A percentile compares a stretch with the other conserved stretches of the same genome.
Evolutionary conservation across 2,329 filamentous ascomycete genomes (phyloP).

Genomic region (Decorospora gaudefroyi): DNA sequence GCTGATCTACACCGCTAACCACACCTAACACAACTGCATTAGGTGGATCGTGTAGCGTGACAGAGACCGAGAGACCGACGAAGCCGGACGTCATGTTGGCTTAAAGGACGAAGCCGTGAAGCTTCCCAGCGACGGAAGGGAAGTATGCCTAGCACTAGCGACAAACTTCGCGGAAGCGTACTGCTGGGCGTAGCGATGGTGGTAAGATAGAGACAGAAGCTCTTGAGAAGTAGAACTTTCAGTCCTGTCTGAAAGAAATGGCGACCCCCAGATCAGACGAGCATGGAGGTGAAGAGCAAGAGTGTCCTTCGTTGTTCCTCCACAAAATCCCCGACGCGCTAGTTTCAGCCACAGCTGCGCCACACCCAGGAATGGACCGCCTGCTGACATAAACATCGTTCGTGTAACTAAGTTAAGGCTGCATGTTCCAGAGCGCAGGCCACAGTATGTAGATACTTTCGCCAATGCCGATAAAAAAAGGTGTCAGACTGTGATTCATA

Average conservation of each 20-base stretch:
- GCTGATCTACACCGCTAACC: constrained; percentile 70
- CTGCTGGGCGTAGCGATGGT: no score
- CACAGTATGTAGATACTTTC: no score
- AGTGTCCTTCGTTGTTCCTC: constrained; percentile 6
- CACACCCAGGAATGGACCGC: no score
- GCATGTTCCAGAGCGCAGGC: no score
- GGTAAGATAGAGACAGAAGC: not conserved
- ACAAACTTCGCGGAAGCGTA: not conserved
- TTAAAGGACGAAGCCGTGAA: not conserved
- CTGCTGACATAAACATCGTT: not conserved
- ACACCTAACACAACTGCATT: constrained; percentile 69
- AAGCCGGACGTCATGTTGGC: constrained; percentile 66
- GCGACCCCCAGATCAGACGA: constrained; percentile 13
- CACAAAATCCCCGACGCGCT: constrained; percentile 9
- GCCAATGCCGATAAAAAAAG: no score
- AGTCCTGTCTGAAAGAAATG: not conserved
- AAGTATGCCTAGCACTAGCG: constrained; percentile 2
- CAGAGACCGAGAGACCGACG: constrained; percentile 74
- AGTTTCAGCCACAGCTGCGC: constrained; percentile 2
- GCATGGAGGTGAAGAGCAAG: constrained; percentile 11
- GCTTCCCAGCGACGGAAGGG: constrained; percentile 4
- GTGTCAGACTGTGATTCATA: not conserved
- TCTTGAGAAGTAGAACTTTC: not conserved
- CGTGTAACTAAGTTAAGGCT: not conserved
- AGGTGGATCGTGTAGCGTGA: constrained; percentile 69